Evolutionary conservation across 768 basidiomycete genomes (phyloP).

Genomic region (Lentinula raphanica): DNA sequence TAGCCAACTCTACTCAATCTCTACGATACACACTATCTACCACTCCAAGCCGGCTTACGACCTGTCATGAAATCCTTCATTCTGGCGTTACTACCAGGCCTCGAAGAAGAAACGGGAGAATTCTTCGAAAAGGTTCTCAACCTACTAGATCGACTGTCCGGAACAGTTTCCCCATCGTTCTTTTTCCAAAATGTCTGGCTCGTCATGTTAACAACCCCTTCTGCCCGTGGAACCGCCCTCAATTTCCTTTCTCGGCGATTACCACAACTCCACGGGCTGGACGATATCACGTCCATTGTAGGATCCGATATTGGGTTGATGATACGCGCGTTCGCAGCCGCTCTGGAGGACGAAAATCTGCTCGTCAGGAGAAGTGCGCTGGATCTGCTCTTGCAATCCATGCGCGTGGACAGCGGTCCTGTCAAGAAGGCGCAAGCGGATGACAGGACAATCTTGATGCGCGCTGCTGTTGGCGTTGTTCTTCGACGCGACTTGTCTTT

Average conservation of each 20-base stretch:
- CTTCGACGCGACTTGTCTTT: constrained; percentile 89
- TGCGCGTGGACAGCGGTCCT: constrained; percentile 68
- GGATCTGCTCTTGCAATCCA: constrained; percentile 75
- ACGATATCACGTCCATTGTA: constrained; percentile 70
- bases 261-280: constrained; percentile 62
- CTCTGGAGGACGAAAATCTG: constrained; percentile 89
- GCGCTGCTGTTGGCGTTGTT: constrained; percentile 82
- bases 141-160: constrained; percentile 77
- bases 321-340: constrained; percentile 88
- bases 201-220: constrained; percentile 83
- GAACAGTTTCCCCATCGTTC: constrained; percentile 79
- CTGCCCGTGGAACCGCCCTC: constrained; percentile 78
- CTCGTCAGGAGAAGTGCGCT: constrained; percentile 83
- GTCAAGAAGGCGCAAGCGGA: constrained; percentile 63
- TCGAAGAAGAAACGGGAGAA: constrained; percentile 97
- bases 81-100: constrained; percentile 85
- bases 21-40: constrained; percentile 91
- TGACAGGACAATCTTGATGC: constrained; percentile 81
- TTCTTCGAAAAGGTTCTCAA: constrained; percentile 90
- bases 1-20: constrained; percentile 85
- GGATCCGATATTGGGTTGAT: constrained; percentile 89
- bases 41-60: constrained; percentile 73
- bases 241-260: constrained; percentile 83
- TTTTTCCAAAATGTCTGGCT: constrained; percentile 97
- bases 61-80: constrained; percentile 94